A percentile compares a stretch with the other conserved stretches of the same genome.
phyloP scores from a whole-genome alignment of 2,329 filamentous ascomycete genomes.

The Neodidymelliopsis sp. region DNA sequence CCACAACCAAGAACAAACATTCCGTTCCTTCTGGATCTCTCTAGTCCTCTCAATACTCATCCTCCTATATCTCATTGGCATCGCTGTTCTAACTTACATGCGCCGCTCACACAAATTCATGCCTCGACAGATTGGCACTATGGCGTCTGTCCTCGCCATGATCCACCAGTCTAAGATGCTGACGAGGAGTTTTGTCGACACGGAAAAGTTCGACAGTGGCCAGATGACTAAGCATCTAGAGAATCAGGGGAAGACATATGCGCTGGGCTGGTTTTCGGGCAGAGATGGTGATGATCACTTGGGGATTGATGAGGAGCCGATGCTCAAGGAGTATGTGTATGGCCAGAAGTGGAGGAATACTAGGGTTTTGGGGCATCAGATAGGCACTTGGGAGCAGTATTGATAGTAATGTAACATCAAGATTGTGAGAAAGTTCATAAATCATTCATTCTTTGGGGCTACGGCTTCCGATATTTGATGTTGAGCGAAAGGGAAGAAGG shows the following conservation, averaged over 20 bases:
- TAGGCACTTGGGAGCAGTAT: slow-evolving; percentile 37
- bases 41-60: slow-evolving; percentile 69
- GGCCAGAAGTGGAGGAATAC: slow-evolving; percentile 55
- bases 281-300: slow-evolving; percentile 77
- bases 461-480: too few species aligned
- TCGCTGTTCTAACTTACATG: slow-evolving; percentile 67
- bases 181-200: slow-evolving; percentile 73
- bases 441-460: too few species aligned
- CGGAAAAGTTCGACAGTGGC: slow-evolving; percentile 66
- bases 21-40: slow-evolving; percentile 70
- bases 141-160: slow-evolving; percentile 77
- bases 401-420: neutral
- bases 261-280: slow-evolving; percentile 78
- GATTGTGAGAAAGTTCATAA: neutral
- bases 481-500: too few species aligned
- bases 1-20: slow-evolving; percentile 53
- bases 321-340: slow-evolving; percentile 71
- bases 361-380: slow-evolving; percentile 39
- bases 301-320: slow-evolving; percentile 78
- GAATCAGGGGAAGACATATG: slow-evolving; percentile 71
- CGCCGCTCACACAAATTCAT: slow-evolving; percentile 74
- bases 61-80: slow-evolving; percentile 68
- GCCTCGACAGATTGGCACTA: slow-evolving; percentile 79
- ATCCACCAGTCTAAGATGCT: slow-evolving; percentile 85
- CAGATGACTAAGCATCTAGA: slow-evolving; percentile 70